Percentiles rank a stretch among this genome's conserved stretches.
These are phyloP conservation scores for Nicotiana paniculata DNA, from an alignment of 257 asterid species.

Conservation along the genomic window DNA sequence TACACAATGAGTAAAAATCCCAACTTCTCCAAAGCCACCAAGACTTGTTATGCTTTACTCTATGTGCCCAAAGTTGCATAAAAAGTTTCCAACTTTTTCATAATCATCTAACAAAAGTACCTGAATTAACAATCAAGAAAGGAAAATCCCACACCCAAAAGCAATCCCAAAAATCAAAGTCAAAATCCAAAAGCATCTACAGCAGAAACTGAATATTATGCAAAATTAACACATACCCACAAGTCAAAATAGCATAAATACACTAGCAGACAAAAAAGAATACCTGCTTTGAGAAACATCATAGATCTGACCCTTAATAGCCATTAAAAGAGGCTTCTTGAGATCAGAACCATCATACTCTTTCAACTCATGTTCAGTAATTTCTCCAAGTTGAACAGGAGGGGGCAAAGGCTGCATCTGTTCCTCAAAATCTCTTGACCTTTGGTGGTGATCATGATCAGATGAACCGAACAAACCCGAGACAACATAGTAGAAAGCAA, in stretches of 20 bases:
- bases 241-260: background rate
- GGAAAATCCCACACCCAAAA: background rate
- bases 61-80: background rate
- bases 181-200: background rate
- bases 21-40: background rate
- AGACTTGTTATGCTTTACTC: background rate
- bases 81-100: background rate
- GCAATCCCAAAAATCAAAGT: background rate
- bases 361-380: constrained; percentile 61
- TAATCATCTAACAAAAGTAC: background rate
- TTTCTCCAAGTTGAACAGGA: constrained; percentile 89
- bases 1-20: background rate
- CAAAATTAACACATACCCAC: background rate
- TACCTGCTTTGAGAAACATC: constrained; percentile 97
- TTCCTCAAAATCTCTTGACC: constrained; percentile 34
- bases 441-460: constrained; percentile 9
- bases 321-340: constrained; percentile 84
- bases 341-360: constrained; percentile 80
- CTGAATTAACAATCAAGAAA: background rate
- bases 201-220: background rate
- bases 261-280: background rate
- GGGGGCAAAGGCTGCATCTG: constrained; percentile 76
- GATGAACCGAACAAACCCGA: constrained; percentile 18
- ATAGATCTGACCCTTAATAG: constrained; percentile 97
- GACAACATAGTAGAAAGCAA: constrained; percentile 10